phyloP scores from a whole-genome alignment of 495 filamentous ascomycete species.

The Podospora comata region DNA sequence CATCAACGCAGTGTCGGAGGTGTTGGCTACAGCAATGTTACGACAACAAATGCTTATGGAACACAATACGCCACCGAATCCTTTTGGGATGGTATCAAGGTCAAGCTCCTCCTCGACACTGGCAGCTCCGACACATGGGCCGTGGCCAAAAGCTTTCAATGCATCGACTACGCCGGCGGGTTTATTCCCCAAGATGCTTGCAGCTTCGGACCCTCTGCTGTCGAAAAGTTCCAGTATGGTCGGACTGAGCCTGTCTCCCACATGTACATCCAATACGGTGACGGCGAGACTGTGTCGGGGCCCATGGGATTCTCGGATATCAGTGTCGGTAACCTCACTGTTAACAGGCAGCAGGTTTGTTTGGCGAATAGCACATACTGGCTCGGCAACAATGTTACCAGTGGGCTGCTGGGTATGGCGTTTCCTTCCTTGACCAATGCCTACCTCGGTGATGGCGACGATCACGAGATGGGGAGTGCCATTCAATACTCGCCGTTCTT shows the following conservation, averaged over 20 bases:
- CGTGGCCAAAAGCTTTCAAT: constrained; percentile 27
- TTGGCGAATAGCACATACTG: constrained; percentile 39
- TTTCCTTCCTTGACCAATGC: constrained; percentile 55
- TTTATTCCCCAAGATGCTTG: constrained; percentile 27
- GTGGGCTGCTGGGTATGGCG: constrained; percentile 60
- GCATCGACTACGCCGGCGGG: constrained; percentile 28
- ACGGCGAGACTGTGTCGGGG: constrained; percentile 55
- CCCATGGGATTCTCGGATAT: constrained; percentile 57
- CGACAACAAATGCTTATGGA: constrained; percentile 36
- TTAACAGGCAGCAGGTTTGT: constrained; percentile 47
- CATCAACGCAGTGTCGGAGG: constrained; percentile 33
- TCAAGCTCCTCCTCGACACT: constrained; percentile 56
- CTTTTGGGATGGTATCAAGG: constrained; percentile 27
- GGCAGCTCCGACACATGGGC: constrained; percentile 63
- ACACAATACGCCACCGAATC: constrained; percentile 39
- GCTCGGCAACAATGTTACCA: constrained; percentile 47
- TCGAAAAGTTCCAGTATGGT: constrained; percentile 29
- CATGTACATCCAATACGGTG: constrained; percentile 59
- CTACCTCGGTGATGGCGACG: constrained; percentile 33
- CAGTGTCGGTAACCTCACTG: constrained; percentile 52
- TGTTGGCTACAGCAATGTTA: constrained; percentile 40
- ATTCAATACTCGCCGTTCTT: constrained; percentile 56
- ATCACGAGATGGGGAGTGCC: constrained; percentile 31
- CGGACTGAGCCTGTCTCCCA: constrained; percentile 37
- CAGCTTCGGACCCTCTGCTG: constrained; percentile 28